A percentile compares a stretch with the other conserved stretches of the same genome.
Conservation (phyloP, 257 asterid genomes). For the Scutellaria galericulata region DNA sequence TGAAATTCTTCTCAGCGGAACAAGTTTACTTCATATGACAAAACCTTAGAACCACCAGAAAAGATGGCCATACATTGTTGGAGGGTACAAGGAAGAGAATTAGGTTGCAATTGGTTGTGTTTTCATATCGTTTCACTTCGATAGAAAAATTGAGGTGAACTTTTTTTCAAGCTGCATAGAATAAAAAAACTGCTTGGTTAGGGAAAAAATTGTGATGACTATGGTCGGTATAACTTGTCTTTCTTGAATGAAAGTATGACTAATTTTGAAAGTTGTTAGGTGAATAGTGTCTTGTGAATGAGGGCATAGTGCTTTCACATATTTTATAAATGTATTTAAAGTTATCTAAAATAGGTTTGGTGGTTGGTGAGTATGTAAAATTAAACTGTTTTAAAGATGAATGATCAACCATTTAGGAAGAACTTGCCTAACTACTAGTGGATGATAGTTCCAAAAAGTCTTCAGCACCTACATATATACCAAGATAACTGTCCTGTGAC, state of each 20-base stretch:
- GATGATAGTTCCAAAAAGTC: conserved; percentile 22
- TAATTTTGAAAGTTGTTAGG: too few species aligned
- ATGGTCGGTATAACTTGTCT: too few species aligned
- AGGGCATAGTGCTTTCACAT: too few species aligned
- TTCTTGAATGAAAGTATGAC: too few species aligned
- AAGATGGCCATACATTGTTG: background rate
- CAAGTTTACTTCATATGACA: background rate
- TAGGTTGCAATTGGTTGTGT: too few species aligned
- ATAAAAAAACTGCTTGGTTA: too few species aligned
- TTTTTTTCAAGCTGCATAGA: too few species aligned
- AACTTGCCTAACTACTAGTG: conserved; percentile 5
- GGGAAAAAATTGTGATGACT: too few species aligned
- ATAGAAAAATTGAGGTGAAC: too few species aligned
- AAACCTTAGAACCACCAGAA: background rate
- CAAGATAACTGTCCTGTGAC: conserved; percentile 11
- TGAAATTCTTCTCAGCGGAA: background rate
- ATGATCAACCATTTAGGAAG: conserved; percentile 5
- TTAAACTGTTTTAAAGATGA: background rate
- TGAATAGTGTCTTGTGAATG: too few species aligned
- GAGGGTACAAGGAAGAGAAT: background rate
- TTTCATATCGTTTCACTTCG: too few species aligned
- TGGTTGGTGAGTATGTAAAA: background rate
- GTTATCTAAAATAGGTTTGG: background rate
- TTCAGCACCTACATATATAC: conserved; percentile 13
- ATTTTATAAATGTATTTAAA: too few species aligned